Percentiles rank a stretch among this genome's conserved stretches.
Conservation (phyloP, 805 yeast species). For the Ogataea ganodermae region DNA sequence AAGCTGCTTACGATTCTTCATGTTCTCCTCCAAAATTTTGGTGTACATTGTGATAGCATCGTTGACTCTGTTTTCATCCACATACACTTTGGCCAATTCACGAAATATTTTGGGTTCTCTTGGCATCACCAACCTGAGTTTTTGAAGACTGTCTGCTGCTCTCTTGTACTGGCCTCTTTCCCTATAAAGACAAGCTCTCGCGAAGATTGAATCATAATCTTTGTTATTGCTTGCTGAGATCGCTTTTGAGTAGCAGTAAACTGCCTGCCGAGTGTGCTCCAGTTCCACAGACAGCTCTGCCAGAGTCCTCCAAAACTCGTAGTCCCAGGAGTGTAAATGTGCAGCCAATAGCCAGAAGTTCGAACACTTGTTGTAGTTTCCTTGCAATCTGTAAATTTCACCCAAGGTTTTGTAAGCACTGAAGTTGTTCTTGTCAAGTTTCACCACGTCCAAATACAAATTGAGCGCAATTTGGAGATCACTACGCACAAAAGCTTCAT, state of each 20-base stretch:
- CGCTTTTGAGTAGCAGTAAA: constrained; percentile 74
- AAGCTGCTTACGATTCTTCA: constrained; percentile 37
- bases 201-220: constrained; percentile 57
- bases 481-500: constrained; percentile 72
- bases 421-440: constrained; percentile 72
- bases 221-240: constrained; percentile 46
- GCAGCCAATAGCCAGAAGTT: constrained; percentile 84
- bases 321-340: constrained; percentile 71
- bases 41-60: constrained; percentile 77
- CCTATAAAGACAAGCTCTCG: constrained; percentile 66
- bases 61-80: constrained; percentile 57
- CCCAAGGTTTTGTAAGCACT: constrained; percentile 89
- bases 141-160: constrained; percentile 73
- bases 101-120: constrained; percentile 58
- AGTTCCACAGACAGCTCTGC: constrained; percentile 66
- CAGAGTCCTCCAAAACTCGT: constrained; percentile 74
- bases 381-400: constrained; percentile 72
- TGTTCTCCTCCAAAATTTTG: constrained; percentile 62
- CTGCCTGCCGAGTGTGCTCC: constrained; percentile 73
- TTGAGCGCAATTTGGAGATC: constrained; percentile 62
- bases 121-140: constrained; percentile 57
- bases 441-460: constrained; percentile 67
- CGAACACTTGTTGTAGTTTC: constrained; percentile 70
- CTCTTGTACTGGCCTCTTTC: constrained; percentile 66
- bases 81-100: constrained; percentile 56